phyloP scores from a whole-genome alignment of 495 filamentous ascomycete species.

The Lophiostoma macrostomum region DNA sequence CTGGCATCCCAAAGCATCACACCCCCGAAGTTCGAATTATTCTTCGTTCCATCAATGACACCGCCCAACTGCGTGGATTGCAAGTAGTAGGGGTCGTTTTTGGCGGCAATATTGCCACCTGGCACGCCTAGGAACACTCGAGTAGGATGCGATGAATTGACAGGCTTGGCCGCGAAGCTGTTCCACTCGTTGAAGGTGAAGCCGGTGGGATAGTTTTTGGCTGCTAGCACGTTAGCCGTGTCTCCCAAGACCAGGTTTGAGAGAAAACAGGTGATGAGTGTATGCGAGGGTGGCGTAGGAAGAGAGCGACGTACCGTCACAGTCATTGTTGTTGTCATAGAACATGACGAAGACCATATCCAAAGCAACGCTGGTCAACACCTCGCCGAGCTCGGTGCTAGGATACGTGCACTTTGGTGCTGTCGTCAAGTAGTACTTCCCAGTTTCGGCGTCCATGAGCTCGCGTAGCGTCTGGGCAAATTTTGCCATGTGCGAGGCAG shows the following conservation, averaged over 20 bases:
- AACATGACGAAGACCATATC: slow-evolving; percentile 24
- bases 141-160: too few species aligned
- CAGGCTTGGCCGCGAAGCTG: too few species aligned
- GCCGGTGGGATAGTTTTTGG: too few species aligned
- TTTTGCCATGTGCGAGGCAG: slow-evolving; percentile 8
- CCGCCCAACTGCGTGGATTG: slow-evolving; percentile 42
- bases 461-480: slow-evolving; percentile 23
- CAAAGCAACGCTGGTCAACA: slow-evolving; percentile 14
- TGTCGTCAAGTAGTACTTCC: slow-evolving; percentile 21
- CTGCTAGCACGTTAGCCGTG: too few species aligned
- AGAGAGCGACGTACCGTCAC: too few species aligned
- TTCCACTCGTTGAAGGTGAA: too few species aligned
- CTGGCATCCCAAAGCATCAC: slow-evolving; percentile 33
- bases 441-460: slow-evolving; percentile 18
- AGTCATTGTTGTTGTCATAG: slow-evolving; percentile 53
- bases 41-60: slow-evolving; percentile 14
- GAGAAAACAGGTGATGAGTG: too few species aligned
- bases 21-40: slow-evolving; percentile 22
- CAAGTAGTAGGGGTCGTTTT: too few species aligned
- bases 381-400: slow-evolving; percentile 8
- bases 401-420: slow-evolving; percentile 30
- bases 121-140: too few species aligned
- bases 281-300: too few species aligned
- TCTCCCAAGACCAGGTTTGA: too few species aligned
- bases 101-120: too few species aligned